phyloP scores from a whole-genome alignment of 164 flowering plant species.

The Stephania yunnanensis region DNA sequence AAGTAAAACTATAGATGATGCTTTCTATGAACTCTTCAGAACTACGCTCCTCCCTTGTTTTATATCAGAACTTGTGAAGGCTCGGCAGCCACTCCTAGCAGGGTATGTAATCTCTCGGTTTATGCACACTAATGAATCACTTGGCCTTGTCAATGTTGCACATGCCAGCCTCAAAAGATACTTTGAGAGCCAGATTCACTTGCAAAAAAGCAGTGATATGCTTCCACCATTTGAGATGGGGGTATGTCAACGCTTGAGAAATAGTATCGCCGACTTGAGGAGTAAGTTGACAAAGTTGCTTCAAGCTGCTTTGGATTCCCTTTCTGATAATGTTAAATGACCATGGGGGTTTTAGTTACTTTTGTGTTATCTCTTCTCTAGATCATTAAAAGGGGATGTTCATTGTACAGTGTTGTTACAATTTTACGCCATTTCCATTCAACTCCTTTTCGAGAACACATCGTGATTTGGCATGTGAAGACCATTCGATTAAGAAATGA shows the following conservation, averaged over 20 bases:
- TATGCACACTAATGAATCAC: slow-evolving; percentile 69
- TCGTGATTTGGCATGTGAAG: too few species aligned
- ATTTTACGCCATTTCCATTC: too few species aligned
- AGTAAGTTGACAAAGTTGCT: slow-evolving; percentile 32
- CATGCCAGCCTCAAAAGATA: slow-evolving; percentile 61
- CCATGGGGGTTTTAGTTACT: background rate
- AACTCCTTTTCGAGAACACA: too few species aligned
- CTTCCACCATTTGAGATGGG: slow-evolving; percentile 14
- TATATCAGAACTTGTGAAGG: slow-evolving; percentile 72
- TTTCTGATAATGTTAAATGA: slow-evolving; percentile 38
- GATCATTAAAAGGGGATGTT: too few species aligned
- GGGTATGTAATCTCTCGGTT: slow-evolving; percentile 65
- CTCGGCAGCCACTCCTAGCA: slow-evolving; percentile 66
- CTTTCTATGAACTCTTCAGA: slow-evolving; percentile 30
- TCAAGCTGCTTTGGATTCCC: slow-evolving; percentile 47
- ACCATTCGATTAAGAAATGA: too few species aligned
- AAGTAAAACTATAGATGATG: slow-evolving; percentile 7
- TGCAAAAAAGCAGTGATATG: slow-evolving; percentile 19
- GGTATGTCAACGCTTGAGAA: slow-evolving; percentile 26
- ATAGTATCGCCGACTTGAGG: slow-evolving; percentile 41
- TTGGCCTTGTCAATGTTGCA: slow-evolving; percentile 63
- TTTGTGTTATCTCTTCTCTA: too few species aligned
- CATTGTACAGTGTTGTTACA: too few species aligned
- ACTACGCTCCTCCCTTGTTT: slow-evolving; percentile 60
- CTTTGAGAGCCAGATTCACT: slow-evolving; percentile 42